A percentile compares a stretch with the other conserved stretches of the same genome.
These are phyloP conservation scores for Suhomyces atakaporum DNA, from an alignment of 1,139 yeast species.

Conservation along the genomic window DNA sequence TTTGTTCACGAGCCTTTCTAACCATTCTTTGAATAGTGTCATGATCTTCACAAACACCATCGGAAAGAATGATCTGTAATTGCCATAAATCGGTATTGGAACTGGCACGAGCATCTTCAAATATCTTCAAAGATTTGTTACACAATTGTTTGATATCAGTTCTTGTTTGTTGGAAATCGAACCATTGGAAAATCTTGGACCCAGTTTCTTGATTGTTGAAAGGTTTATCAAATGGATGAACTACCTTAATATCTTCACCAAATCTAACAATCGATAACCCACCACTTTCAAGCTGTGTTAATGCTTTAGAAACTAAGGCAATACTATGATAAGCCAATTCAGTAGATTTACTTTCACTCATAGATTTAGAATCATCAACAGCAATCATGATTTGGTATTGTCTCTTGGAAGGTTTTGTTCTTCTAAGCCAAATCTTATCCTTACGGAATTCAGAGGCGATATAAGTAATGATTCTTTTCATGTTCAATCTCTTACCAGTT, in stretches of 20 bases:
- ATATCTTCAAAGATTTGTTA: slow-evolving; percentile 68
- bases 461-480: slow-evolving; percentile 97
- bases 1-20: slow-evolving; percentile 87
- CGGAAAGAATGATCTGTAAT: slow-evolving; percentile 86
- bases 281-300: slow-evolving; percentile 93
- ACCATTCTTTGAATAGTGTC: slow-evolving; percentile 78
- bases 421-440: slow-evolving; percentile 96
- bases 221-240: slow-evolving; percentile 87
- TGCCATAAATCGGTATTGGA: slow-evolving; percentile 82
- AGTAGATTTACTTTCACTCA: slow-evolving; percentile 91
- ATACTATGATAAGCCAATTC: slow-evolving; percentile 93
- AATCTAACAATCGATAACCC: slow-evolving; percentile 88
- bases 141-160: slow-evolving; percentile 83
- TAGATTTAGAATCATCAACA: slow-evolving; percentile 94
- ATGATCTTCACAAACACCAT: slow-evolving; percentile 97
- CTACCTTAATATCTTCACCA: slow-evolving; percentile 81
- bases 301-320: slow-evolving; percentile 90
- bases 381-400: slow-evolving; percentile 98
- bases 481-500: slow-evolving; percentile 94
- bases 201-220: slow-evolving; percentile 80
- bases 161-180: slow-evolving; percentile 84
- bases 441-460: slow-evolving; percentile 97
- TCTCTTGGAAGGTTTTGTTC: slow-evolving; percentile 96
- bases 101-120: slow-evolving; percentile 64
- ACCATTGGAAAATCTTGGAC: slow-evolving; percentile 80